Base-by-base conservation (phyloP, 805 yeast genomes). In the Candida lessepsii region DNA sequence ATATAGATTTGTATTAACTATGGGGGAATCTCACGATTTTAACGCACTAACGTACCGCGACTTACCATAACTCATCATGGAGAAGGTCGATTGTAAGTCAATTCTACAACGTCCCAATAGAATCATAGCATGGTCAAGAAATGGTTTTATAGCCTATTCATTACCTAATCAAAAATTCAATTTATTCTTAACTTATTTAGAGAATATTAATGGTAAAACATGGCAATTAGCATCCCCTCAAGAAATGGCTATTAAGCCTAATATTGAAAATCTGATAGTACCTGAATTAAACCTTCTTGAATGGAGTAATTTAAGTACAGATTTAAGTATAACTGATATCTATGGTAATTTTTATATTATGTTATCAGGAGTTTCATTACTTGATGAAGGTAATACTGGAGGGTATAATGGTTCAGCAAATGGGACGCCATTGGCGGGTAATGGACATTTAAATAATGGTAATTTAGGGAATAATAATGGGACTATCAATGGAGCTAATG, bases 261-360 rank as follows among this genome's bases (percentile, higher is more conserved):
- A 55, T 31, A 51, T 53, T 15, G 53, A 49, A 33, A 33, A 37
- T n/a, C 13, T 33, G 10, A 28, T 28, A 6, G 14, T 39, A 3
- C 71, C 70, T 30, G 64, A 60, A 40, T 53, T 78, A 6, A 51
- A 70, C 1, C 53, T 70, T 18, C 74, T 87, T 5, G 65, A 74
- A 28, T 93, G 96, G 89, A 81, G 93, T 43, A 78, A 80, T 35
- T 67, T 81, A 1, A 91, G 91, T 32, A 80, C 85, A 41, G 96
- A 90, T 53, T 70, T 93, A 35, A 95, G 95, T 2, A 76, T 85
- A 3, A 71, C 85, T 31, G 98, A 90, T 57, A 73, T 71, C 16
- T 56, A 69, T 26, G 96, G 96, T 2, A 78, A 81, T 45, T 66
- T 70, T 41, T 68, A 61, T 48, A 59, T 70, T 7, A 48, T 66